A percentile compares a stretch with the other conserved stretches of the same genome.
Evolutionary conservation across 2,329 filamentous ascomycete species (phyloP).

Genomic region (Colletotrichum abscissum): DNA sequence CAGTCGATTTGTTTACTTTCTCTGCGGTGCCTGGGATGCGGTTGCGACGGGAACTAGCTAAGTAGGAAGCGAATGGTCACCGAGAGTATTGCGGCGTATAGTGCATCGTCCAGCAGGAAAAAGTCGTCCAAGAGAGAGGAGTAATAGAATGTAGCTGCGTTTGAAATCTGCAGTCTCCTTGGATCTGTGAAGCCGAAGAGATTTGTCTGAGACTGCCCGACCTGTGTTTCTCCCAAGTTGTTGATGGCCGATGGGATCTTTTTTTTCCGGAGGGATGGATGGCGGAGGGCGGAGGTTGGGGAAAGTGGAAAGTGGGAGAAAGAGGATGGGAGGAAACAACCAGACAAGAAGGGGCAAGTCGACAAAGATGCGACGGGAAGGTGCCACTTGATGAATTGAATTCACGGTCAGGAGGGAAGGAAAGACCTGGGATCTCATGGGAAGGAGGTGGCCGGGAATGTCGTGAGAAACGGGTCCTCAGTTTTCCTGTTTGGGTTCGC

Average conservation of each 20-base stretch:
- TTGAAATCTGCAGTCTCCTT: constrained; percentile 24
- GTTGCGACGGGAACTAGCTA: background rate
- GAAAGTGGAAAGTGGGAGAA: background rate
- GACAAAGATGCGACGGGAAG: background rate
- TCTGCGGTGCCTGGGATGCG: background rate
- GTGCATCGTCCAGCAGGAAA: constrained; percentile 22
- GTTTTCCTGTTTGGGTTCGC: constrained; percentile 11
- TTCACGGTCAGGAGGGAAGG: background rate
- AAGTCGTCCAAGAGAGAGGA: background rate
- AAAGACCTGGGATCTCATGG: background rate
- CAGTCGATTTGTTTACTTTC: constrained; percentile 27
- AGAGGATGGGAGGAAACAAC: background rate
- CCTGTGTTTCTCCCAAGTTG: background rate
- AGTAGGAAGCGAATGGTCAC: constrained; percentile 23
- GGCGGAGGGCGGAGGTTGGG: background rate
- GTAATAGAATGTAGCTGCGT: background rate
- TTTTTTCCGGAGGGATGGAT: background rate
- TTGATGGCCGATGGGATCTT: background rate
- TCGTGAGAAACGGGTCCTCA: constrained; percentile 17
- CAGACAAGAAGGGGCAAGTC: background rate
- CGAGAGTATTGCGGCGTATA: constrained; percentile 14
- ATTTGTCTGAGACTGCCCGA: constrained; percentile 29
- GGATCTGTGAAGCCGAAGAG: constrained; percentile 14
- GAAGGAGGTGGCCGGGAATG: constrained; percentile 6
- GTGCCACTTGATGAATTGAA: constrained; percentile 8